Evolutionary conservation across 805 yeast genomes (phyloP).

Genomic region (Ogataea ramenticola): DNA sequence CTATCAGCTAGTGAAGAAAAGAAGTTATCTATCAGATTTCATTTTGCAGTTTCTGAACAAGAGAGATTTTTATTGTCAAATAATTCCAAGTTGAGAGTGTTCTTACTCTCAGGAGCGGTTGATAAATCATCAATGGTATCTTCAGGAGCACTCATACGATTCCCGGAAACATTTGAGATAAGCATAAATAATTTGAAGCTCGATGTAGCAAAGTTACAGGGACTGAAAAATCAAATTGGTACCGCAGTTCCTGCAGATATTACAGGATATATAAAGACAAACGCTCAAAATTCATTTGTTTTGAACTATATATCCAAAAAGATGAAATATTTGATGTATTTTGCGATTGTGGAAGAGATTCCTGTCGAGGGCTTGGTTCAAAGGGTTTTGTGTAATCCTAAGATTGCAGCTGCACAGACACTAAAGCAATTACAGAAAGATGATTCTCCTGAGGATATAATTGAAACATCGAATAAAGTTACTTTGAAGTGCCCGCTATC

Average conservation of each 20-base stretch:
- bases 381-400: conserved; percentile 37
- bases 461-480: conserved; percentile 57
- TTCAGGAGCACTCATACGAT: conserved; percentile 34
- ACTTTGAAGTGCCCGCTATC: conserved; percentile 77
- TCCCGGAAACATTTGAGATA: conserved; percentile 68
- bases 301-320: conserved; percentile 54
- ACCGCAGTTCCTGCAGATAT: conserved; percentile 80
- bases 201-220: conserved; percentile 49
- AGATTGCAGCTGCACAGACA: conserved; percentile 39
- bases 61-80: not conserved
- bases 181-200: conserved; percentile 46
- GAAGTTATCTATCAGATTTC: too few relatives aligned
- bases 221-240: conserved; percentile 70
- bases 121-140: not conserved
- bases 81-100: not conserved
- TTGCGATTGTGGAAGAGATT: conserved; percentile 50
- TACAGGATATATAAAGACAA: conserved; percentile 37
- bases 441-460: conserved; percentile 61
- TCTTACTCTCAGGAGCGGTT: not conserved
- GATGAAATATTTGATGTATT: conserved; percentile 40
- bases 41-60: not conserved
- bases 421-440: conserved; percentile 31
- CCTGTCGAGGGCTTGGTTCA: conserved; percentile 35
- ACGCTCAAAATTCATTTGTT: conserved; percentile 34
- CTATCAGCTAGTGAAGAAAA: too few relatives aligned